These are phyloP conservation scores for Gossypium davidsonii DNA, from an alignment of 441 rosid species.

Conservation along the genomic window DNA sequence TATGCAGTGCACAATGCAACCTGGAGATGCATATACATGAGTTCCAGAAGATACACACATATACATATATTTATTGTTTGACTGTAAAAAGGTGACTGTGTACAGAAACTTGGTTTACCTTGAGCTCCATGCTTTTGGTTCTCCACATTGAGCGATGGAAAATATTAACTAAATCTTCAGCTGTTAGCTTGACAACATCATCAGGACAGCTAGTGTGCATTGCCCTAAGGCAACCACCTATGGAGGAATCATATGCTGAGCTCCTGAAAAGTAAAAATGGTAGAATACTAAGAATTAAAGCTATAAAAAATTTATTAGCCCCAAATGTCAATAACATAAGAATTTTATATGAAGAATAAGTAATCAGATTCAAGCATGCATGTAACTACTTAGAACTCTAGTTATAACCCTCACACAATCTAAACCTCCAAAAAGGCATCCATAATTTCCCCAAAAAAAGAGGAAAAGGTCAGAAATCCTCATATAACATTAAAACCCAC, in stretches of 20 bases:
- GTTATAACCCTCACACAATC: constrained; percentile 1
- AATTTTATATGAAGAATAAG: constrained; percentile 5
- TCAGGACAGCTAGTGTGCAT: constrained; percentile 69
- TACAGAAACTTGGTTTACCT: constrained; percentile 46
- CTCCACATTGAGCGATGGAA: constrained; percentile 57
- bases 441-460: not conserved
- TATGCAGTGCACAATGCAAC: constrained; percentile 76
- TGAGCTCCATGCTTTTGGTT: constrained; percentile 86
- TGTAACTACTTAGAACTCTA: not conserved
- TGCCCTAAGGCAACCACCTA: constrained; percentile 70
- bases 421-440: not conserved
- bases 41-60: not conserved
- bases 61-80: not conserved
- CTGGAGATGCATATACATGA: constrained; percentile 34
- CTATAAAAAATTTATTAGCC: not conserved
- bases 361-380: constrained; percentile 4
- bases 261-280: constrained; percentile 49
- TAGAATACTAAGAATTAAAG: not conserved
- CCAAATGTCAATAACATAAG: not conserved
- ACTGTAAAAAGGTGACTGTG: not conserved
- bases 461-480: not conserved
- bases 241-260: constrained; percentile 64
- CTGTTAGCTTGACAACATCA: constrained; percentile 64
- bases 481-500: not conserved
- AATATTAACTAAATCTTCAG: constrained; percentile 56